These are phyloP conservation scores for Mycocentrospora acerina DNA, from an alignment of 2,329 filamentous ascomycete genomes.

Conservation along the genomic window DNA sequence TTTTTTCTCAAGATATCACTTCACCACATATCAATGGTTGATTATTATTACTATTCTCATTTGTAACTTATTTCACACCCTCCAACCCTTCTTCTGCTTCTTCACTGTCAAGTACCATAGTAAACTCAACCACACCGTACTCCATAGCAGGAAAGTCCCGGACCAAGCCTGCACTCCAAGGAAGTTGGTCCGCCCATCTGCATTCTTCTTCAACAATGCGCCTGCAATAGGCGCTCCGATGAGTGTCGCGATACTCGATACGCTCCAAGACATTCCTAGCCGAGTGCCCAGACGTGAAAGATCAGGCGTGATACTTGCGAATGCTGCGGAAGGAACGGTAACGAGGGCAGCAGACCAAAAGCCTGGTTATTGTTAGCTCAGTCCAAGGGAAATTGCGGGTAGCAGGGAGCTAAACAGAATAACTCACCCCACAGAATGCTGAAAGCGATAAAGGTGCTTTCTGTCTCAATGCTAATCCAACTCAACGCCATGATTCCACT, in stretches of 20 bases:
- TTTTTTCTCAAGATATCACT: too few relatives aligned
- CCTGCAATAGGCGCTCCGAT: constrained; percentile 42
- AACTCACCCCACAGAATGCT: constrained; percentile 39
- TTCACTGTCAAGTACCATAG: constrained; percentile 28
- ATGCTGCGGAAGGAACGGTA: constrained; percentile 39
- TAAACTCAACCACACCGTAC: constrained; percentile 24
- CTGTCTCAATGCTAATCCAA: constrained; percentile 36
- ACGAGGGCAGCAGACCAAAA: constrained; percentile 43
- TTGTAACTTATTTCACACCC: constrained; percentile 19
- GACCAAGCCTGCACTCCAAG: constrained; percentile 40
- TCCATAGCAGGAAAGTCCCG: constrained; percentile 36
- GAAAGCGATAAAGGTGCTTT: constrained; percentile 34
- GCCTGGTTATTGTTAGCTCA: constrained; percentile 15
- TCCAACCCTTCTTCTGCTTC: constrained; percentile 33
- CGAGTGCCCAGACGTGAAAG: constrained; percentile 38
- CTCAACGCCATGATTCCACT: constrained; percentile 31
- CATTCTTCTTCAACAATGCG: constrained; percentile 26
- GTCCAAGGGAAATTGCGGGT: not conserved
- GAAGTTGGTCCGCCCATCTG: constrained; percentile 26
- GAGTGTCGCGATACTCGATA: constrained; percentile 37
- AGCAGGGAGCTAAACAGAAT: not conserved
- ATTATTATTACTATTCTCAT: too few relatives aligned
- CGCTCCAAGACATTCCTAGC: constrained; percentile 41
- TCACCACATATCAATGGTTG: too few relatives aligned
- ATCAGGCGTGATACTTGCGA: constrained; percentile 41